Percentiles rank a stretch among this genome's conserved stretches.
Evolutionary conservation across 1,284 basidiomycete genomes (phyloP).

Genomic region (Earliella scabrosa): DNA sequence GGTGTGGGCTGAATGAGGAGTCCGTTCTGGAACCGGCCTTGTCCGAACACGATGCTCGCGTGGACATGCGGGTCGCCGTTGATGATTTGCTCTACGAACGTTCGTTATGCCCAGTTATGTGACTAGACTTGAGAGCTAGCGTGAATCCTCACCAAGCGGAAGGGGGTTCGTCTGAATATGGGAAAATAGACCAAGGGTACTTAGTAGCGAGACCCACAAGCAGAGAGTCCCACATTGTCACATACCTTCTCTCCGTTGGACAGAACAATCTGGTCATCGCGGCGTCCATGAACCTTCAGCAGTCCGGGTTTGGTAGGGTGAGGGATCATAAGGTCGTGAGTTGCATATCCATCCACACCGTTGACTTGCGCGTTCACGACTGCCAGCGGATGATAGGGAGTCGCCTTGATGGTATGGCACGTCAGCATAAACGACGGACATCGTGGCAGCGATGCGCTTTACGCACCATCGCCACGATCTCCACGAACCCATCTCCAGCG

Average conservation of each 20-base stretch:
- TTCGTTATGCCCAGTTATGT: constrained; percentile 29
- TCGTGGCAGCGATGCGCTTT: not conserved
- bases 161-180: constrained; percentile 43
- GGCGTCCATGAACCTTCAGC: constrained; percentile 9
- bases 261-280: constrained; percentile 16
- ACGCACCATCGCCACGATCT: not conserved
- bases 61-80: constrained; percentile 37
- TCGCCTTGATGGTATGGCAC: not conserved
- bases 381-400: constrained; percentile 4
- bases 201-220: not conserved
- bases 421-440: not conserved
- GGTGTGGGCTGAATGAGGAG: constrained; percentile 38
- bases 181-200: not conserved
- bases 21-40: constrained; percentile 41
- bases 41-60: constrained; percentile 42
- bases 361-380: constrained; percentile 6
- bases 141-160: constrained; percentile 38
- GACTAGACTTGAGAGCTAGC: not conserved
- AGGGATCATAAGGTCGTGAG: constrained; percentile 9
- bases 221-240: not conserved
- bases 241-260: constrained; percentile 20
- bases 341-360: constrained; percentile 11
- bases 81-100: constrained; percentile 30
- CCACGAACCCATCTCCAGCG: not conserved
- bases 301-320: constrained; percentile 10